Conservation (phyloP, 345 rosid species). For the Linum usitatissimum region DNA sequence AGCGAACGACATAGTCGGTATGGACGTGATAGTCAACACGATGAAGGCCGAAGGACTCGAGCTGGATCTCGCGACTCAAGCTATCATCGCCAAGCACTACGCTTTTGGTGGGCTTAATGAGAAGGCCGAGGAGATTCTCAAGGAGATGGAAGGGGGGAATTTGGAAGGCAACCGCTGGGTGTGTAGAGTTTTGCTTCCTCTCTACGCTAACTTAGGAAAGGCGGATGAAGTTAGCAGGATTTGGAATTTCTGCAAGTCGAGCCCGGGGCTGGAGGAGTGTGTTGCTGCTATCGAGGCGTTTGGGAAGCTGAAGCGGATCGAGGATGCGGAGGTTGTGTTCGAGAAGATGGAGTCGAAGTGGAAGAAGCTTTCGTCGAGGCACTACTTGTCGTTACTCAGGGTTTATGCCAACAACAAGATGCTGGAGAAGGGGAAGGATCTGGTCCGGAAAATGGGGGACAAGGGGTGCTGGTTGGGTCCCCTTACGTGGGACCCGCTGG, state of each 20-base stretch:
- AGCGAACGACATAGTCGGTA: conserved; percentile 10
- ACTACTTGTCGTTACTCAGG: conserved; percentile 5
- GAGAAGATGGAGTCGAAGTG: conserved; percentile 8
- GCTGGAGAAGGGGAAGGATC: conserved; percentile 10
- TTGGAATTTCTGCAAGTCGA: conserved; percentile 15
- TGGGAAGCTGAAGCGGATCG: conserved; percentile 15
- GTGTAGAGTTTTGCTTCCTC: conserved; percentile 7
- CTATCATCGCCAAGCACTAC: conserved; percentile 11
- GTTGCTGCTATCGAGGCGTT: conserved; percentile 16
- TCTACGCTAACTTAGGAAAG: conserved; percentile 16
- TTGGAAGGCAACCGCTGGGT: not conserved
- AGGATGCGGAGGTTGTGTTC: conserved; percentile 17
- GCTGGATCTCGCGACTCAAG: conserved; percentile 7
- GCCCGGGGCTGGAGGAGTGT: conserved; percentile 10
- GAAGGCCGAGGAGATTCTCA: conserved; percentile 9
- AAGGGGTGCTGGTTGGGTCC: not conserved
- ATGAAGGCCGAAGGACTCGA: conserved; percentile 16
- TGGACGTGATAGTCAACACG: conserved; percentile 10
- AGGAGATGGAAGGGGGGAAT: conserved; percentile 15
- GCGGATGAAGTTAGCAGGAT: conserved; percentile 12
- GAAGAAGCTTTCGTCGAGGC: conserved; percentile 3
- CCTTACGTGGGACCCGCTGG: conserved; percentile 8
- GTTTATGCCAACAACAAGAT: conserved; percentile 10
- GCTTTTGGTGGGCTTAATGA: conserved; percentile 4
- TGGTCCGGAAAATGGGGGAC: conserved; percentile 11